Conservation (phyloP, 306 rosid genomes). For the Benincasa hispida region DNA sequence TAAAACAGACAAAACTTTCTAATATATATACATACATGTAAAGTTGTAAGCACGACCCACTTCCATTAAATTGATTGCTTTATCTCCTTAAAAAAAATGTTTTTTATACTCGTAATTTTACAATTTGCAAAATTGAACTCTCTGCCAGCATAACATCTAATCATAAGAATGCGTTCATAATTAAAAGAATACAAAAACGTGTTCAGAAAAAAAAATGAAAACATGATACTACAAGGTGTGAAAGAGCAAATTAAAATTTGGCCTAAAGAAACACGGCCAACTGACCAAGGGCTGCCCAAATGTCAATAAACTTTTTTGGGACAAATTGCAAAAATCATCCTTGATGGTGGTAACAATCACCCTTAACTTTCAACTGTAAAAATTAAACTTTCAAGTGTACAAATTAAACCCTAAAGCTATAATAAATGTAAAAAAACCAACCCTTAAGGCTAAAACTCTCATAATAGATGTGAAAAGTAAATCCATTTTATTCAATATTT, state of each 20-base stretch:
- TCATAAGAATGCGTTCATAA: not conserved
- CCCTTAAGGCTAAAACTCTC: too few relatives aligned
- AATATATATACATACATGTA: not conserved
- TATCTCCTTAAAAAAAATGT: not conserved
- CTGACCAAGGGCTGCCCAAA: not conserved
- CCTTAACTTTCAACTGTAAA: too few relatives aligned
- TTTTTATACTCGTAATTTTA: not conserved
- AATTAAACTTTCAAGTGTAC: too few relatives aligned
- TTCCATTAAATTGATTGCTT: not conserved
- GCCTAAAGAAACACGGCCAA: not conserved
- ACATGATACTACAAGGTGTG: not conserved
- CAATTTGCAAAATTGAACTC: not conserved
- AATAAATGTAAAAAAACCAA: too few relatives aligned
- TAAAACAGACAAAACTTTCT: not conserved
- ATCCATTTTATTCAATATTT: too few relatives aligned
- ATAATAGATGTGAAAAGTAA: too few relatives aligned
- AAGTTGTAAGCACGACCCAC: not conserved
- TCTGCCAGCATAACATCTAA: not conserved
- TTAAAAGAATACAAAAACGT: not conserved
- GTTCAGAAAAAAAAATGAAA: not conserved
- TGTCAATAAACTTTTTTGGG: not conserved
- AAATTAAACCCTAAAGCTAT: too few relatives aligned
- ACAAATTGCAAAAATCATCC: too few relatives aligned
- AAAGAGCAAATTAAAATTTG: not conserved
- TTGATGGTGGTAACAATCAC: too few relatives aligned